Percentiles rank a stretch among this genome's conserved stretches.
phyloP scores from a whole-genome alignment of 2,329 filamentous ascomycete species.

The Remersonia thermophila region DNA sequence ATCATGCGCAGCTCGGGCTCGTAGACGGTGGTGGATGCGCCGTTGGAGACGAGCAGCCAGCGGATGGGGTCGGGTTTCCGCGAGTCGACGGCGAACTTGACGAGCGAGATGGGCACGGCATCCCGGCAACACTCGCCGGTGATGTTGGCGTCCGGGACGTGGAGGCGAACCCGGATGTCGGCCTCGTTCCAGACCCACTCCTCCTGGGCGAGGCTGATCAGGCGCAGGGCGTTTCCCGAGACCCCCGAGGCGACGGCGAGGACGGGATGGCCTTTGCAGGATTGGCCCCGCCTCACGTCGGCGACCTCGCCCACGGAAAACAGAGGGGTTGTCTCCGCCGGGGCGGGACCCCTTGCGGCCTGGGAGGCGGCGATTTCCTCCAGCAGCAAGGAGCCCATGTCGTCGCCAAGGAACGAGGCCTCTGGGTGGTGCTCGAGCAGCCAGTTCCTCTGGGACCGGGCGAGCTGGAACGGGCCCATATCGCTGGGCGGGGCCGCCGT shows the following conservation, averaged over 20 bases:
- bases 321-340: slow-evolving; percentile 20
- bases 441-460: slow-evolving; percentile 33
- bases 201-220: slow-evolving; percentile 38
- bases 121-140: slow-evolving; percentile 44
- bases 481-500: slow-evolving; percentile 1
- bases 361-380: slow-evolving; percentile 24
- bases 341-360: not conserved
- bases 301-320: slow-evolving; percentile 45
- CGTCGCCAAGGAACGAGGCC: slow-evolving; percentile 29
- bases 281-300: slow-evolving; percentile 24
- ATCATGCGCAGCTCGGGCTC: slow-evolving; percentile 34
- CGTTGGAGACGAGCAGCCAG: slow-evolving; percentile 44
- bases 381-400: slow-evolving; percentile 22
- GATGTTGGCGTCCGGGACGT: slow-evolving; percentile 28
- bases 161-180: slow-evolving; percentile 34
- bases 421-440: slow-evolving; percentile 39
- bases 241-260: slow-evolving; percentile 42
- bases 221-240: slow-evolving; percentile 43
- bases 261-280: slow-evolving; percentile 22
- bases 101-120: slow-evolving; percentile 34
- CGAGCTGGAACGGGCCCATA: slow-evolving; percentile 15
- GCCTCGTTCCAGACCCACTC: slow-evolving; percentile 42
- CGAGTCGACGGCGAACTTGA: slow-evolving; percentile 35
- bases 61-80: slow-evolving; percentile 27
- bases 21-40: slow-evolving; percentile 38